Base-by-base conservation (phyloP, 164 flowering plant species). In the Tetrastigma voinierianum region DNA sequence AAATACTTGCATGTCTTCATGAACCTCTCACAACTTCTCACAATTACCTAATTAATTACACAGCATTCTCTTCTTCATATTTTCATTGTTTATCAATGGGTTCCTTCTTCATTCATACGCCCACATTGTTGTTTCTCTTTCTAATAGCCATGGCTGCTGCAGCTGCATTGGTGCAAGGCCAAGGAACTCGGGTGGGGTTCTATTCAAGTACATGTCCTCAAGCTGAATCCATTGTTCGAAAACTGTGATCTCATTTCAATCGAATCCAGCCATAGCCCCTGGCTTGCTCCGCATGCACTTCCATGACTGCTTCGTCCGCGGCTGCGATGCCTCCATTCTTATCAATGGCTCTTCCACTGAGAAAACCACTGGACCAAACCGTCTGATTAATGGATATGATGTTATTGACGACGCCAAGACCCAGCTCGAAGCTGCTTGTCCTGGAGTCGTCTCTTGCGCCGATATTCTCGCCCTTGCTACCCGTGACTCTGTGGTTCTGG, bases 401-500 rank as follows among this genome's bases (percentile, higher is more conserved):
- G 90, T 84, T 10, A 80, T 86, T 13, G 84, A 80, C 4, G 86
- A 79, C 20, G 90, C 88, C 24, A 89, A 89, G 78, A n/a, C 68
- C 0, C 77, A 76, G 67, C 70, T 90, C 9, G 92, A 87, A 59
- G 55, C 76, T 8, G 80, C 68, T 9, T 87, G 96, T 76, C 92
- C 96, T 14, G 83, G 85, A 5, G 78, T 83, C 0, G 92, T 87
- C 61, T 90, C 96, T 2, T 87, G 96, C 46, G 96, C 93, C 11
- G 90, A 86, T 67, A 86, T 87, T 62, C 81, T 87, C 11, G 83
- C 89, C 3, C 73, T 90, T 3, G 86, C 87, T n/a, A 85, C 90
- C 16, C 83, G 90, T 16, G 90, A 90, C 23, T 67, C 90, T 0
- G 90, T 86, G 1, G 81, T 80, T 51, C 43, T 79, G 80, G 96